phyloP scores from a whole-genome alignment of 2,329 filamentous ascomycete genomes.

The Monosporascus sp. region DNA sequence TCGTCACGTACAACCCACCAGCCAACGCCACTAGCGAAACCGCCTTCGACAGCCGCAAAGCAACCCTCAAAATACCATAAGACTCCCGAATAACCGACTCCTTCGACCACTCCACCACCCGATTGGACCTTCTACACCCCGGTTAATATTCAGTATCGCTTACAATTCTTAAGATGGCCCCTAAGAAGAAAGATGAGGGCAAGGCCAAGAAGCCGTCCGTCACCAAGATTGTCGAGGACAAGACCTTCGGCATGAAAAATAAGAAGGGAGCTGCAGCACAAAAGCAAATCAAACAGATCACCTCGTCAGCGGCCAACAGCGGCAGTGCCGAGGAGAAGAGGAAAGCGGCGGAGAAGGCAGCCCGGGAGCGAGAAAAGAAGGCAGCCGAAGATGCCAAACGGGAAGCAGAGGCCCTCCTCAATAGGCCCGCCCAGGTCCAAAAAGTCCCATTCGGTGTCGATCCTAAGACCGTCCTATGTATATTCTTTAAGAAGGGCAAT shows the following conservation, averaged over 20 bases:
- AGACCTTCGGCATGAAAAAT: constrained; percentile 99
- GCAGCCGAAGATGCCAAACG: constrained; percentile 79
- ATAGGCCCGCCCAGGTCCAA: constrained; percentile 90
- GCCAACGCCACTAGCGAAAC: not conserved
- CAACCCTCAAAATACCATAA: not conserved
- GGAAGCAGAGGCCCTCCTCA: constrained; percentile 76
- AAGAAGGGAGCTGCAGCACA: constrained; percentile 93
- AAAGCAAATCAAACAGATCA: constrained; percentile 82
- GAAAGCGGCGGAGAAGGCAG: constrained; percentile 61
- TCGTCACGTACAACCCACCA: constrained; percentile 17
- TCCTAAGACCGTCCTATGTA: constrained; percentile 92
- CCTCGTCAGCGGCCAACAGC: constrained; percentile 64
- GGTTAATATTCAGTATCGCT: not conserved
- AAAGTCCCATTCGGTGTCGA: constrained; percentile 98
- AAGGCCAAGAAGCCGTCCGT: constrained; percentile 51
- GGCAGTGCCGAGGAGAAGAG: constrained; percentile 84
- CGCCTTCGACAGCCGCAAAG: not conserved
- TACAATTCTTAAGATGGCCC: constrained; percentile 58
- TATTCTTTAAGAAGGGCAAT: constrained; percentile 95
- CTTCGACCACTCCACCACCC: not conserved
- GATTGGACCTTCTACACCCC: not conserved
- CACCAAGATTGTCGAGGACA: constrained; percentile 74
- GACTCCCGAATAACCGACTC: not conserved
- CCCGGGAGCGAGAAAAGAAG: constrained; percentile 80
- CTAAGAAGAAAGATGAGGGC: constrained; percentile 53